Evolutionary conservation across 352 stramenopile species (phyloP), one percentile per base, ranked within the genome.

Genomic region (Elongisporangium prolatum): DNA sequence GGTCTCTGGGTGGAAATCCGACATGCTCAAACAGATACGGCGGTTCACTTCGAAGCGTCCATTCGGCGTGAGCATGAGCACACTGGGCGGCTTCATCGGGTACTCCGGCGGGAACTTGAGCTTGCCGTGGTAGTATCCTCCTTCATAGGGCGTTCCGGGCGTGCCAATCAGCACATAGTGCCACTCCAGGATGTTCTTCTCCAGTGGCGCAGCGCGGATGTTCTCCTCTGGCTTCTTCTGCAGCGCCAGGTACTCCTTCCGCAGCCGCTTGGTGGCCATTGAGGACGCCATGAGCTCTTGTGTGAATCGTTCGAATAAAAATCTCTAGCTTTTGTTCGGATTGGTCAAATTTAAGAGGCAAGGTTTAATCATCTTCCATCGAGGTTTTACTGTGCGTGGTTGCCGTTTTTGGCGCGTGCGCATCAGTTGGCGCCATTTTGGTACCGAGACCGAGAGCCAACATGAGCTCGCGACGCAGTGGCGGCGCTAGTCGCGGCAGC

Each of bases 111-210:
- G 92, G 67, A 98, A 98, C 53, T 85, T 82, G 53, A 97, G 81
- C 55, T 96, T 96, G 52, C 89, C 90, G 50, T 95, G 79, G 74
- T 98, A 98, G 60, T 76, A 84, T 9, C 89, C 89, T 37, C 89
- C 89, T 59, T 92, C 84, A 68, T 96, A 97, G 44, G 77, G 77
- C 58, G 76, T 67, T 53, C 72, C 76, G 5, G 65, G 48, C 21
- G 80, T 90, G 44, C 80, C 80, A 5, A 65, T 72, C 58, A 98
- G 87, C 24, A 98, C 91, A 69, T 97, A 98, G 67, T 98, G 89
- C 89, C 95, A 98, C 75, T 98, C 91, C n/a, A 98, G 75, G 60
- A 98, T 97, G 67, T 98, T 98, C 59, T 78, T 80, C 74, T 98
- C 89, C 62, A 94, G 68, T 34, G 93, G 91, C 47, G 74, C 72